Percentiles rank a stretch among this genome's conserved stretches.
Evolutionary conservation across 495 filamentous ascomycete genomes (phyloP).

Genomic region (Bacidia gigantensis): DNA sequence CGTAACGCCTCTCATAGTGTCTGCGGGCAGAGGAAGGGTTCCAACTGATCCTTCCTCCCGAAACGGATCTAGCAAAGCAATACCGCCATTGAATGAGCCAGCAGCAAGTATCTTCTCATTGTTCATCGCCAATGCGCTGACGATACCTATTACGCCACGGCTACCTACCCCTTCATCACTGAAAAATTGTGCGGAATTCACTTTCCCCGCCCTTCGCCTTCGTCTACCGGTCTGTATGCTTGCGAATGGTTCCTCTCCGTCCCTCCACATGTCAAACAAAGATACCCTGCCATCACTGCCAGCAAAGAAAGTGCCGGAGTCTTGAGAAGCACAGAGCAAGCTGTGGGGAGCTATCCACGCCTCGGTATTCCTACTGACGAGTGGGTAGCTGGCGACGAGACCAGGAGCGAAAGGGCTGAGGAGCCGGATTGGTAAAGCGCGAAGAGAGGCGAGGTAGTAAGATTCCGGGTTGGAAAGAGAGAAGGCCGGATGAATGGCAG

Average conservation of each 20-base stretch:
- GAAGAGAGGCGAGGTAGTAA: constrained; percentile 48
- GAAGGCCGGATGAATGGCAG: constrained; percentile 61
- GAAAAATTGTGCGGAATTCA: constrained; percentile 45
- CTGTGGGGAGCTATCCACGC: constrained; percentile 62
- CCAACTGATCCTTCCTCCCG: constrained; percentile 53
- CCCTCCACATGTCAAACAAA: constrained; percentile 61
- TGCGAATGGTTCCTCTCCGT: constrained; percentile 47
- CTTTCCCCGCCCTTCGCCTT: constrained; percentile 54
- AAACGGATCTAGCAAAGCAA: constrained; percentile 63
- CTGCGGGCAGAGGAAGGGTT: constrained; percentile 28
- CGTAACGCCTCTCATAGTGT: constrained; percentile 53
- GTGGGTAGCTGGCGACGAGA: constrained; percentile 47
- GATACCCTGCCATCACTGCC: constrained; percentile 62
- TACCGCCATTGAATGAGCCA: constrained; percentile 62
- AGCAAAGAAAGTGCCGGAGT: constrained; percentile 46
- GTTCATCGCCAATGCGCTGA: constrained; percentile 50
- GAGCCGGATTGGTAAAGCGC: constrained; percentile 67
- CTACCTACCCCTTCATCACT: constrained; percentile 47
- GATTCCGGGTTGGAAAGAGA: constrained; percentile 49
- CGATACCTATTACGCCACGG: constrained; percentile 64
- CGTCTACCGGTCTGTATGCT: constrained; percentile 60
- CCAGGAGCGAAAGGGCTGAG: constrained; percentile 38
- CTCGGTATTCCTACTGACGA: constrained; percentile 65
- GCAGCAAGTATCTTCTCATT: constrained; percentile 54
- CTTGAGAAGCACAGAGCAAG: constrained; percentile 50